Conservation (phyloP, 2,329 filamentous ascomycete species). For the Hirsutella thompsonii region DNA sequence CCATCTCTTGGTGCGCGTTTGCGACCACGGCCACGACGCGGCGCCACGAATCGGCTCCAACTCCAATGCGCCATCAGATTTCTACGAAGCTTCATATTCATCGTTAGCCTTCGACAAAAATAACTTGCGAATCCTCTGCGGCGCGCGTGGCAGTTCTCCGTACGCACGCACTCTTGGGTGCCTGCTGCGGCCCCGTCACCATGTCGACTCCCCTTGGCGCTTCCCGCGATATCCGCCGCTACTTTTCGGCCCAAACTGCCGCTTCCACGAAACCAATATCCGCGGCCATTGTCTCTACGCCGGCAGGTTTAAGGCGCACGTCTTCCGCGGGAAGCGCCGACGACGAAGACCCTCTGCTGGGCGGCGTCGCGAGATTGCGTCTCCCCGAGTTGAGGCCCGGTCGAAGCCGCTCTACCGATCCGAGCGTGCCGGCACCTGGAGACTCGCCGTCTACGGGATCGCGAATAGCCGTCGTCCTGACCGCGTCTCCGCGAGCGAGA, state of each 20-base stretch:
- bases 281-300: no score
- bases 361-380: neutral
- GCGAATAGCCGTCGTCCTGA: slow-evolving; percentile 11
- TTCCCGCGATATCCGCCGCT: slow-evolving; percentile 2
- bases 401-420: neutral
- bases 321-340: slow-evolving; percentile 6
- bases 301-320: neutral
- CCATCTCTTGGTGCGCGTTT: no score
- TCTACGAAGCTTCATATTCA: no score
- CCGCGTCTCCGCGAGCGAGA: slow-evolving; percentile 5
- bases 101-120: no score
- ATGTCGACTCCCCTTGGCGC: neutral
- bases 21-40: no score
- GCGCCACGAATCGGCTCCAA: no score
- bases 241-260: neutral
- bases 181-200: neutral
- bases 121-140: no score
- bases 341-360: slow-evolving; percentile 10
- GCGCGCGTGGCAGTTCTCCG: no score
- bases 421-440: neutral
- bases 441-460: neutral
- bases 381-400: slow-evolving; percentile 1
- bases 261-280: neutral
- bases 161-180: no score
- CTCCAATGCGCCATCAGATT: no score